Base-by-base conservation (phyloP, 257 asterid genomes). In the Solanum commersonii region DNA sequence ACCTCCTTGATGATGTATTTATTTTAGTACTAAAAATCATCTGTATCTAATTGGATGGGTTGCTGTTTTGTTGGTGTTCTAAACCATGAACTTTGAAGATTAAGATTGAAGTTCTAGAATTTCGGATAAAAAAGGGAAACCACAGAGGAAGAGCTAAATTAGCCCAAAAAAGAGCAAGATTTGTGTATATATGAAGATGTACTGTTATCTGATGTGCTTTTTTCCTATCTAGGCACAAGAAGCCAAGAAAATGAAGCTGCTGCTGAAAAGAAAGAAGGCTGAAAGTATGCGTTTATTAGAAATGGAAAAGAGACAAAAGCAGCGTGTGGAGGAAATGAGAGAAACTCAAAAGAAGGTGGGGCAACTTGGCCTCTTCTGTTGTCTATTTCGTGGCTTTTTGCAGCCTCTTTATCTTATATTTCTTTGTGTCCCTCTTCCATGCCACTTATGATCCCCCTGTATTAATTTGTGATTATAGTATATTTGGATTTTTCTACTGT, bases 221-320 rank as follows among this genome's bases (percentile, higher is more conserved):
- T 40, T 83, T 65, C 71, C 49, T 86, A 81, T 90, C 46, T 89
- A 97, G 99, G 98, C 99, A 88, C 97, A 95, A 93, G 98, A 93
- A 94, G 99, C 98, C 88, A 93, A 92, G 85, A 89, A 67, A 10
- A 84, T 88, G 90, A 90, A 93, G 70, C 92, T 87, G 86, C 11
- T 94, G 92, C 92, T 25, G 87, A 97, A 94, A 96, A 93, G 98
- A 90, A 89, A 22, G 92, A 95, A 91, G 90, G 96, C 97, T 82
- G 99, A 96, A 94, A 91, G 88, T 86, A 68, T 92, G 94, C 99
- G 99, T 29, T 46, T 94, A 87, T 82, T 92, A 90, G 99, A 97
- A 89, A 93, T 97, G 98, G 98, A 97, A 93, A 94, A 94, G 91
- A 95, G 99, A 92, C 98, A 94, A 89, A 96, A 96, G 84, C 90